These are phyloP conservation scores for Penicillium manginii DNA, from an alignment of 495 filamentous ascomycete genomes.

Conservation along the genomic window DNA sequence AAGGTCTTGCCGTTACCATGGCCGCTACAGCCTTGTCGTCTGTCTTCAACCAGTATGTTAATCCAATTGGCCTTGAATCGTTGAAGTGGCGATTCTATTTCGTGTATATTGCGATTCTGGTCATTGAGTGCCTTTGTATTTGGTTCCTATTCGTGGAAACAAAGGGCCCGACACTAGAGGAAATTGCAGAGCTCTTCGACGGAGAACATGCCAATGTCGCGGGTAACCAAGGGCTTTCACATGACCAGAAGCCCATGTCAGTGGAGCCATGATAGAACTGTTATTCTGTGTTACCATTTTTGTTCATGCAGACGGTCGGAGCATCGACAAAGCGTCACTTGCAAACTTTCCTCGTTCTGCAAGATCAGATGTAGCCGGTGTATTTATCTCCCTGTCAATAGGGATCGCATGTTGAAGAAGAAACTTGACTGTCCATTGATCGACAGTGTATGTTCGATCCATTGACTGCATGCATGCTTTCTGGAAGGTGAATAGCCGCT, in stretches of 20 bases:
- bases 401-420: constrained; percentile 34
- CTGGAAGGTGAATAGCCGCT: constrained; percentile 34
- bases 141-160: constrained; percentile 70
- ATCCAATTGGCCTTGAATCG: constrained; percentile 58
- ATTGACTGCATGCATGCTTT: constrained; percentile 29
- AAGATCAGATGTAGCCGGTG: constrained; percentile 11
- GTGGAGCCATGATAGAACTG: background rate
- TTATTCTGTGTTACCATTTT: background rate
- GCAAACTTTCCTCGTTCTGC: constrained; percentile 26
- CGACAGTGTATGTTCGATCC: constrained; percentile 24
- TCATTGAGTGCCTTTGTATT: constrained; percentile 57
- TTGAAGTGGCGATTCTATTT: constrained; percentile 60
- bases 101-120: constrained; percentile 64
- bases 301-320: constrained; percentile 11
- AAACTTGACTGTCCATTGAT: constrained; percentile 38
- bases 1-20: constrained; percentile 58
- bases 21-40: constrained; percentile 59
- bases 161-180: constrained; percentile 63
- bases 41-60: constrained; percentile 57
- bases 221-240: background rate
- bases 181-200: constrained; percentile 62
- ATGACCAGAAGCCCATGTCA: background rate
- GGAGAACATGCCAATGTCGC: constrained; percentile 55
- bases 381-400: constrained; percentile 19
- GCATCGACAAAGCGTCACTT: constrained; percentile 27